phyloP scores from a whole-genome alignment of 2,329 filamentous ascomycete species.

The Xylariomycetidae sp. region DNA sequence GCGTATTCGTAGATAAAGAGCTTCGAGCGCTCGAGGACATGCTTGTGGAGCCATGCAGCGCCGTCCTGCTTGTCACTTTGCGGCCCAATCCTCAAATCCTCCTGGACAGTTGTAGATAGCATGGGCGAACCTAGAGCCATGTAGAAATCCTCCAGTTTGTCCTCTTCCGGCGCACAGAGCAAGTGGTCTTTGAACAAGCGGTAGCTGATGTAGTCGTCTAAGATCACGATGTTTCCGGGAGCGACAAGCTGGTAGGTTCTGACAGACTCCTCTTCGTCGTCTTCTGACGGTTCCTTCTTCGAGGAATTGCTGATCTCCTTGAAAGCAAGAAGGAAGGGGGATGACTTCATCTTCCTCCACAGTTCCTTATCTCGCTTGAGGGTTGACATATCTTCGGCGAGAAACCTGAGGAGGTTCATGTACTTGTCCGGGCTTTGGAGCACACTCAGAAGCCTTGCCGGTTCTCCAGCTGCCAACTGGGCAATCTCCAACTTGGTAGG shows the following conservation, averaged over 20 bases:
- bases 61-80: conserved; percentile 59
- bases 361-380: conserved; percentile 76
- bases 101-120: conserved; percentile 71
- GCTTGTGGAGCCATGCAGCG: conserved; percentile 66
- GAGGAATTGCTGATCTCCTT: conserved; percentile 55
- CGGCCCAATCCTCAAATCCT: conserved; percentile 67
- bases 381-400: conserved; percentile 64
- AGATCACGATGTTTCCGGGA: conserved; percentile 66
- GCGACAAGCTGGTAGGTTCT: conserved; percentile 73
- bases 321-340: conserved; percentile 77
- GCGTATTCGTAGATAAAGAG: conserved; percentile 77
- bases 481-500: conserved; percentile 84
- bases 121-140: conserved; percentile 68
- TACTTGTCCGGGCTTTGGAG: conserved; percentile 84
- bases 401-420: conserved; percentile 69
- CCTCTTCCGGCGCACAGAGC: conserved; percentile 85
- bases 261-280: conserved; percentile 59
- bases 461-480: conserved; percentile 74
- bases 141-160: conserved; percentile 80
- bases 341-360: conserved; percentile 66
- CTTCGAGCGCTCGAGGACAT: conserved; percentile 81
- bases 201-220: conserved; percentile 87
- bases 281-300: conserved; percentile 41
- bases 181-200: conserved; percentile 80
- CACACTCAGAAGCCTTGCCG: conserved; percentile 71